Conservation (phyloP, 169 alveolate species). For the Plasmodium falciparum region DNA sequence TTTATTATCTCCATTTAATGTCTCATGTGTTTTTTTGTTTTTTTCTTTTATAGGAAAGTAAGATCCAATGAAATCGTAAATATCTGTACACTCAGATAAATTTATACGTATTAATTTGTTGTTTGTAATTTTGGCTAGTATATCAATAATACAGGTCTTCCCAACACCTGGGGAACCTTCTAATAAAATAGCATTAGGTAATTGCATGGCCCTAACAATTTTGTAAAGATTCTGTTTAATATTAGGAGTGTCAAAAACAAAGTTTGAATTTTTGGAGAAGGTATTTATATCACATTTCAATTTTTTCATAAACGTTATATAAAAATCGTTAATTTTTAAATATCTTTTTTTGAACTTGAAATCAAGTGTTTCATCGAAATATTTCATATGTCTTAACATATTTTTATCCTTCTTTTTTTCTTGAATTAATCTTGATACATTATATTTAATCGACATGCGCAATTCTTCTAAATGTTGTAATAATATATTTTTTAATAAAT, state of each 20-base stretch:
- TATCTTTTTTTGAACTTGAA: constrained; percentile 18
- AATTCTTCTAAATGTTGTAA: constrained; percentile 20
- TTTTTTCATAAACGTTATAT: constrained; percentile 35
- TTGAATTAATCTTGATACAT: background rate
- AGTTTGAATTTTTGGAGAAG: constrained; percentile 49
- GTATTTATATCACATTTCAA: background rate
- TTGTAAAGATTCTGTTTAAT: constrained; percentile 91
- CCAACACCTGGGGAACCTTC: constrained; percentile 99
- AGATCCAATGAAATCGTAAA: constrained; percentile 94
- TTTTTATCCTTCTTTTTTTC: background rate
- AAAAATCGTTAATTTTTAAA: constrained; percentile 41
- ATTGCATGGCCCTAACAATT: constrained; percentile 92
- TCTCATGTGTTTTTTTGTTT: constrained; percentile 6
- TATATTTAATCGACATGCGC: constrained; percentile 7
- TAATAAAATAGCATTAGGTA: constrained; percentile 93
- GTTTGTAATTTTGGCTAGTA: constrained; percentile 91
- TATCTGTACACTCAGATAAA: constrained; percentile 97
- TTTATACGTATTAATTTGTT: constrained; percentile 93
- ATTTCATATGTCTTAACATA: background rate
- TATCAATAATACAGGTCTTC: constrained; percentile 95
- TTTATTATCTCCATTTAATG: background rate
- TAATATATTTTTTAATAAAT: constrained; percentile 20
- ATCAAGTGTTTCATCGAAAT: constrained; percentile 5
- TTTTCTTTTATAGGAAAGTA: constrained; percentile 87
- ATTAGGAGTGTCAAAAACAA: constrained; percentile 92